Evolutionary conservation across 202 grass and related monocot species (phyloP).

Genomic region (Zoysia matrella): DNA sequence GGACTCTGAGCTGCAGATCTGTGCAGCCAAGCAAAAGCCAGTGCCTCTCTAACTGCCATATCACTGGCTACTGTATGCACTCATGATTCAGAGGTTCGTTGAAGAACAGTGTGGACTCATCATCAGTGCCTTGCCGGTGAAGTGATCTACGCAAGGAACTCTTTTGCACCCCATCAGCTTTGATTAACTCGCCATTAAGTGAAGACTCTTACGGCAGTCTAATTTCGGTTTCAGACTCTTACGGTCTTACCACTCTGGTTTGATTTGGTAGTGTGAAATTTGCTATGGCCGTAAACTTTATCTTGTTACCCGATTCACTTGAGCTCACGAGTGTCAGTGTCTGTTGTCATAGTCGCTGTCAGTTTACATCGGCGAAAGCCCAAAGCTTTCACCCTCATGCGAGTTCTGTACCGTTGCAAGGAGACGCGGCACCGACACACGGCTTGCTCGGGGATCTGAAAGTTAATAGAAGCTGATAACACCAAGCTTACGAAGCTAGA

Average conservation of each 20-base stretch:
- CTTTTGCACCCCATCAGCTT: neutral
- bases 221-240: neutral
- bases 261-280: neutral
- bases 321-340: neutral
- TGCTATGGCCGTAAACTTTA: neutral
- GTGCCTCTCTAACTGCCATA: slow-evolving; percentile 1
- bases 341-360: slow-evolving; percentile 23
- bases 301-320: neutral
- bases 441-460: neutral
- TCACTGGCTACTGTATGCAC: slow-evolving; percentile 10
- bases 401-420: slow-evolving; percentile 1
- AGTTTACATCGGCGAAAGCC: slow-evolving; percentile 20
- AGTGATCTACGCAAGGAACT: neutral
- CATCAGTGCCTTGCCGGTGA: slow-evolving; percentile 19
- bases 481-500: neutral
- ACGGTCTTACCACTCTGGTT: neutral
- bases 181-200: neutral
- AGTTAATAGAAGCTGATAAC: neutral
- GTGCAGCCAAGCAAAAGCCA: slow-evolving; percentile 30
- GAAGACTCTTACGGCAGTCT: neutral
- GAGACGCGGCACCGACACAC: neutral
- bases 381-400: slow-evolving; percentile 1
- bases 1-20: neutral
- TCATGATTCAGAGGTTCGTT: slow-evolving; percentile 37
- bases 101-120: neutral